Evolutionary conservation across 805 yeast species (phyloP).

Genomic region (Candida rishiriensis): DNA sequence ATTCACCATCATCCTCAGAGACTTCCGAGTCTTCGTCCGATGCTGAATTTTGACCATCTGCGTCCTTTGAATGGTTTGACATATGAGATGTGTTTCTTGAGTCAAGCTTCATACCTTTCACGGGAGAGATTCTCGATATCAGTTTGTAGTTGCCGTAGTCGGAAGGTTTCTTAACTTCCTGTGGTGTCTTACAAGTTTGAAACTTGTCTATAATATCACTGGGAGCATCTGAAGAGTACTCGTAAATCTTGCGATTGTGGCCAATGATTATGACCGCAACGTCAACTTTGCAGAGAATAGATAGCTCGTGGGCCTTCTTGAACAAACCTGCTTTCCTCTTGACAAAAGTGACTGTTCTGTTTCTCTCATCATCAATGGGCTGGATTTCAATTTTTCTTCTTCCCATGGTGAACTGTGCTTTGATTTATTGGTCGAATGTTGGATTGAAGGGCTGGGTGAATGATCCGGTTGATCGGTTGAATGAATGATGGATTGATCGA

Average conservation of each 20-base stretch:
- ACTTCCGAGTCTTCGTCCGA: slow-evolving; percentile 4
- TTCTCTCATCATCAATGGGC: slow-evolving; percentile 87
- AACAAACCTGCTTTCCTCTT: slow-evolving; percentile 93
- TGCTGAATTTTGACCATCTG: slow-evolving; percentile 4
- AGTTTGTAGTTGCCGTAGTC: slow-evolving; percentile 61
- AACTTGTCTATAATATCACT: slow-evolving; percentile 42
- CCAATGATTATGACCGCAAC: slow-evolving; percentile 87
- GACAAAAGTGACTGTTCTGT: slow-evolving; percentile 80
- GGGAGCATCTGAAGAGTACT: slow-evolving; percentile 72
- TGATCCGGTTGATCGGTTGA: too few relatives aligned
- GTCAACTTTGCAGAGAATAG: slow-evolving; percentile 90
- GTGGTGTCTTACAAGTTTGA: slow-evolving; percentile 27
- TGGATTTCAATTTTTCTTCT: slow-evolving; percentile 93
- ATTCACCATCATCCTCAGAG: slow-evolving; percentile 7
- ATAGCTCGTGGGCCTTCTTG: slow-evolving; percentile 79
- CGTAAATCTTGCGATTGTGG: slow-evolving; percentile 76
- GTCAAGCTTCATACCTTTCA: slow-evolving; percentile 10
- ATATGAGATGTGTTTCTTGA: slow-evolving; percentile 1
- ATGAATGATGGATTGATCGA: too few relatives aligned
- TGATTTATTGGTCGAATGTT: too few relatives aligned
- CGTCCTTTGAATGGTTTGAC: slow-evolving; percentile 2
- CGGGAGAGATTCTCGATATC: slow-evolving; percentile 21
- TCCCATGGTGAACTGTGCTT: slow-evolving; percentile 64
- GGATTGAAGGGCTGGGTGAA: too few relatives aligned
- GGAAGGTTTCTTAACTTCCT: slow-evolving; percentile 60